Evolutionary conservation across 2,329 filamentous ascomycete genomes (phyloP).

Genomic region (Pseudogymnoascus sp.): DNA sequence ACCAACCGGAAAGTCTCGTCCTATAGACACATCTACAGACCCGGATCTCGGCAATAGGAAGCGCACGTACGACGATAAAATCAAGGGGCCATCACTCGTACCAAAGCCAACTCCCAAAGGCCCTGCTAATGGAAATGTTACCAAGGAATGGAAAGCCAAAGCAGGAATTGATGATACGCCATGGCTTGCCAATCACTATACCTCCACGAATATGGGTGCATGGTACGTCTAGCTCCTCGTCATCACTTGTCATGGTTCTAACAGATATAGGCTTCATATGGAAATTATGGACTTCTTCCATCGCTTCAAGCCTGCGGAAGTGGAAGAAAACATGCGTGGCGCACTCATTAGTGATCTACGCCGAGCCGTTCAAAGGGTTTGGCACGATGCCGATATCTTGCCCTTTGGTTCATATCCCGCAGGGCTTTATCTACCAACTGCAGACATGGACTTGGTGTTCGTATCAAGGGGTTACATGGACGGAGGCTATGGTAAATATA

Average conservation of each 20-base stretch:
- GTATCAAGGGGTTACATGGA: conserved; percentile 53
- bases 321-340: conserved; percentile 67
- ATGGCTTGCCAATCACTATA: conserved; percentile 54
- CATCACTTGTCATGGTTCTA: conserved; percentile 9
- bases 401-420: conserved; percentile 94
- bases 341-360: conserved; percentile 65
- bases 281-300: conserved; percentile 87
- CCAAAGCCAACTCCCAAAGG: conserved; percentile 17
- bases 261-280: conserved; percentile 61
- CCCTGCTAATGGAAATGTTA: conserved; percentile 27
- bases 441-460: conserved; percentile 90
- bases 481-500: conserved; percentile 38
- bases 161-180: conserved; percentile 42
- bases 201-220: conserved; percentile 43
- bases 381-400: conserved; percentile 54
- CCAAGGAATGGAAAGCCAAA: conserved; percentile 35
- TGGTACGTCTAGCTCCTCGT: conserved; percentile 39
- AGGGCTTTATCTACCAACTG: conserved; percentile 64
- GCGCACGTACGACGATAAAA: conserved; percentile 62
- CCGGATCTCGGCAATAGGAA: conserved; percentile 59
- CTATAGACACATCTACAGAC: conserved; percentile 25
- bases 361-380: conserved; percentile 46
- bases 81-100: conserved; percentile 32
- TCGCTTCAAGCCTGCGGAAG: conserved; percentile 67
- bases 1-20: conserved; percentile 9